Percentiles rank a stretch among this genome's conserved stretches.
Conservation (phyloP, 1,284 basidiomycete species). For the Melampsora americana region DNA sequence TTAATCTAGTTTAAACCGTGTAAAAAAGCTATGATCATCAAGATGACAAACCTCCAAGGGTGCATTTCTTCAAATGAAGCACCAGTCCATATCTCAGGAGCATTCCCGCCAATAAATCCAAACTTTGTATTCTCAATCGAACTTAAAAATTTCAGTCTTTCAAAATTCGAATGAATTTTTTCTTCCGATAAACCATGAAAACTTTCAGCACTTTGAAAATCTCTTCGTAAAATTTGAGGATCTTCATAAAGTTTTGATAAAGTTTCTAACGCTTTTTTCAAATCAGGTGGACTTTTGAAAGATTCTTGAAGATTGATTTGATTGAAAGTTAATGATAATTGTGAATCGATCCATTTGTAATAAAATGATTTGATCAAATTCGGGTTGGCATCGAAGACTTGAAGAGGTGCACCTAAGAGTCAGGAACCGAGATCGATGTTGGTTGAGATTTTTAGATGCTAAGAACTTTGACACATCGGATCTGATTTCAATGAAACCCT, state of each 20-base stretch:
- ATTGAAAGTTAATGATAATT: background rate
- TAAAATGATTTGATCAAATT: conserved; percentile 23
- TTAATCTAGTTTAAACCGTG: background rate
- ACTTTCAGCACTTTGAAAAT: too few species aligned
- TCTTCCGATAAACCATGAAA: conserved; percentile 10
- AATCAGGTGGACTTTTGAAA: background rate
- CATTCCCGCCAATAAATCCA: conserved; percentile 26
- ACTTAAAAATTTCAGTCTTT: conserved; percentile 13
- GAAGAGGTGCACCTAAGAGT: conserved; percentile 31
- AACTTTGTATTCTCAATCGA: conserved; percentile 30
- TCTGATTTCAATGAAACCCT: too few species aligned
- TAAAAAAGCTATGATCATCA: background rate
- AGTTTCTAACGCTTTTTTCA: conserved; percentile 9
- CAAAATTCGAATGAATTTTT: conserved; percentile 18
- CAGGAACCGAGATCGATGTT: background rate
- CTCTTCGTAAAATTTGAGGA: conserved; percentile 9
- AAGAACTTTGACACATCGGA: too few species aligned
- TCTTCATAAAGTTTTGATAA: conserved; percentile 13
- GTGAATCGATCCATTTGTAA: conserved; percentile 31
- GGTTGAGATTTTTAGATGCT: too few species aligned
- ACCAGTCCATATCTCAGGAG: conserved; percentile 36
- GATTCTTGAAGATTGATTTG: background rate
- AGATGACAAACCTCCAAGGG: conserved; percentile 28
- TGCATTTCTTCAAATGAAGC: conserved; percentile 37
- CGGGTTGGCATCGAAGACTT: conserved; percentile 28